Conservation (phyloP, 2,329 filamentous ascomycete species). For the Trichoderma cornu-damae region DNA sequence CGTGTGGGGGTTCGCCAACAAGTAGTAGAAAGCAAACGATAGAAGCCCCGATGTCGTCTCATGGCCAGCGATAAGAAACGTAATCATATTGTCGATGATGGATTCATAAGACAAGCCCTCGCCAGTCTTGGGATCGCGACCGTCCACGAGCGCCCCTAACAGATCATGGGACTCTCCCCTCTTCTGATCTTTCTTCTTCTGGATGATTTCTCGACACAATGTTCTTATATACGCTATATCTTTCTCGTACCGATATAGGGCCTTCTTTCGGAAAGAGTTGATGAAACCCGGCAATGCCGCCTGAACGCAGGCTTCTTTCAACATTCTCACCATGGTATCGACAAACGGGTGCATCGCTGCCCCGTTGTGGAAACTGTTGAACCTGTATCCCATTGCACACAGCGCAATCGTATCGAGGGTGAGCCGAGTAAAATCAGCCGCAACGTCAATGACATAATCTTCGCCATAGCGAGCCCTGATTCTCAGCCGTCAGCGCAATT, state of each 20-base stretch:
- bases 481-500: background rate
- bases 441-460: constrained; percentile 44
- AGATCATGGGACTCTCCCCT: background rate
- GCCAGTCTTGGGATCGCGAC: constrained; percentile 37
- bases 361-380: constrained; percentile 55
- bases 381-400: constrained; percentile 53
- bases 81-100: constrained; percentile 63
- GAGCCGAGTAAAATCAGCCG: constrained; percentile 57
- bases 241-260: constrained; percentile 1
- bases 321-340: constrained; percentile 4
- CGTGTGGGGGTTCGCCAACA: constrained; percentile 53
- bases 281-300: constrained; percentile 1
- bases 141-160: background rate
- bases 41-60: constrained; percentile 61
- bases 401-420: constrained; percentile 59
- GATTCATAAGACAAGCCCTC: constrained; percentile 52
- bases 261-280: constrained; percentile 8
- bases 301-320: constrained; percentile 13
- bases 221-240: constrained; percentile 2
- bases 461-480: constrained; percentile 32
- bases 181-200: background rate
- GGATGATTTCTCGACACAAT: constrained; percentile 12
- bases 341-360: constrained; percentile 23
- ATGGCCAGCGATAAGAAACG: constrained; percentile 62
- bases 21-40: constrained; percentile 56